Percentiles rank a stretch among this genome's conserved stretches.
Evolutionary conservation across 1,284 basidiomycete species (phyloP).

Genomic region (Ceratobasidium sp.): DNA sequence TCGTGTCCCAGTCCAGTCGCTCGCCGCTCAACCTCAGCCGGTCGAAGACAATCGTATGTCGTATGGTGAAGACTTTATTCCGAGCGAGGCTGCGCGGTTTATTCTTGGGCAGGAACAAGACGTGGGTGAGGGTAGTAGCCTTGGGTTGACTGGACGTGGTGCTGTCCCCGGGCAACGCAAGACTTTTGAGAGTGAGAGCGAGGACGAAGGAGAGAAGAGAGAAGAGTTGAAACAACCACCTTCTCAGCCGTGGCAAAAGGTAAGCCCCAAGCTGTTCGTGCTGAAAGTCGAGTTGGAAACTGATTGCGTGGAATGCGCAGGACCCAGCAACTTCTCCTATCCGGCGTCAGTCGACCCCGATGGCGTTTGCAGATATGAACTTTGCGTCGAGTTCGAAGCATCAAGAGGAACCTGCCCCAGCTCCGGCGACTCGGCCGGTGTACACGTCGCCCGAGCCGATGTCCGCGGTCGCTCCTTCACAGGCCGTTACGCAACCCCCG

Average conservation of each 20-base stretch:
- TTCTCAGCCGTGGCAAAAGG: conserved; percentile 22
- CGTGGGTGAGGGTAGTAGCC: neutral
- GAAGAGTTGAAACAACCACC: conserved; percentile 49
- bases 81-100: conserved; percentile 41
- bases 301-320: conserved; percentile 8
- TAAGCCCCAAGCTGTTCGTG: neutral
- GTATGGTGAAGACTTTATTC: conserved; percentile 18
- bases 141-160: conserved; percentile 26
- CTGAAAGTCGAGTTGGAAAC: conserved; percentile 1
- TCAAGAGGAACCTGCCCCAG: neutral
- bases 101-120: conserved; percentile 28
- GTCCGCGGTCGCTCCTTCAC: neutral
- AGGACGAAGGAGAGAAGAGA: conserved; percentile 53
- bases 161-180: conserved; percentile 29
- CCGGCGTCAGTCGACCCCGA: conserved; percentile 47
- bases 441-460: conserved; percentile 17
- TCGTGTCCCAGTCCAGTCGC: neutral
- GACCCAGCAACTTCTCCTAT: conserved; percentile 38
- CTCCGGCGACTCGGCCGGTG: neutral
- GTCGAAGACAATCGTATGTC: conserved; percentile 15
- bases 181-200: conserved; percentile 52
- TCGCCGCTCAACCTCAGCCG: neutral
- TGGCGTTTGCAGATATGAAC: conserved; percentile 40
- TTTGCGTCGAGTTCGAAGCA: conserved; percentile 9
- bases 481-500: neutral